Percentiles rank a stretch among this genome's conserved stretches.
phyloP scores from a whole-genome alignment of 768 basidiomycete species.

The Austroboletus eburneus region DNA sequence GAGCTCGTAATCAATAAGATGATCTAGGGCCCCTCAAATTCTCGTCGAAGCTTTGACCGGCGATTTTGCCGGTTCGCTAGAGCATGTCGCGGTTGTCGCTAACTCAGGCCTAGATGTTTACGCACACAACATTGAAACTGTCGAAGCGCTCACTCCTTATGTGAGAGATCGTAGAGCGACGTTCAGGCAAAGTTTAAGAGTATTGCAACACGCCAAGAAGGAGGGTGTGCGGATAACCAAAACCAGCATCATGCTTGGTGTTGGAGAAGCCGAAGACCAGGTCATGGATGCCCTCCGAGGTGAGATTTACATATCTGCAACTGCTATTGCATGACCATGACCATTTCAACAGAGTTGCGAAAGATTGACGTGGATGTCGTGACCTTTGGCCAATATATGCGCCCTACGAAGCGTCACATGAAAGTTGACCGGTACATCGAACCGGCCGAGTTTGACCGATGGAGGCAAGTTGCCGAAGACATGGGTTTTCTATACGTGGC shows the following conservation, averaged over 20 bases:
- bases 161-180: conserved; percentile 94
- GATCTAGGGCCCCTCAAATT: conserved; percentile 81
- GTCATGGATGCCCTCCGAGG: conserved; percentile 79
- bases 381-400: conserved; percentile 99
- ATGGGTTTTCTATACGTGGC: conserved; percentile 98
- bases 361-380: conserved; percentile 91
- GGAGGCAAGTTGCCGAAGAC: conserved; percentile 86
- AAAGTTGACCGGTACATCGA: conserved; percentile 97
- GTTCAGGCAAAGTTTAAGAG: conserved; percentile 78
- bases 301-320: conserved; percentile 31
- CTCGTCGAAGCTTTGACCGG: conserved; percentile 96
- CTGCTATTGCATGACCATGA: neutral
- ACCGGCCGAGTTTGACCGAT: conserved; percentile 87
- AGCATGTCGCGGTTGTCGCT: conserved; percentile 78
- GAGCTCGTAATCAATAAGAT: neutral
- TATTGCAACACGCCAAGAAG: conserved; percentile 79
- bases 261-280: conserved; percentile 87
- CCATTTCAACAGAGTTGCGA: conserved; percentile 65
- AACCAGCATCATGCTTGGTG: conserved; percentile 97
- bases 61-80: conserved; percentile 80
- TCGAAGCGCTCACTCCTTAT: conserved; percentile 89
- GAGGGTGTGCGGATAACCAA: conserved; percentile 88
- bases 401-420: conserved; percentile 98
- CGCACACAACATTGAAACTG: conserved; percentile 96
- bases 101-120: conserved; percentile 95